Conservation (phyloP, 192 early-diverging fungal genomes). For the Coemansia asiatica region DNA sequence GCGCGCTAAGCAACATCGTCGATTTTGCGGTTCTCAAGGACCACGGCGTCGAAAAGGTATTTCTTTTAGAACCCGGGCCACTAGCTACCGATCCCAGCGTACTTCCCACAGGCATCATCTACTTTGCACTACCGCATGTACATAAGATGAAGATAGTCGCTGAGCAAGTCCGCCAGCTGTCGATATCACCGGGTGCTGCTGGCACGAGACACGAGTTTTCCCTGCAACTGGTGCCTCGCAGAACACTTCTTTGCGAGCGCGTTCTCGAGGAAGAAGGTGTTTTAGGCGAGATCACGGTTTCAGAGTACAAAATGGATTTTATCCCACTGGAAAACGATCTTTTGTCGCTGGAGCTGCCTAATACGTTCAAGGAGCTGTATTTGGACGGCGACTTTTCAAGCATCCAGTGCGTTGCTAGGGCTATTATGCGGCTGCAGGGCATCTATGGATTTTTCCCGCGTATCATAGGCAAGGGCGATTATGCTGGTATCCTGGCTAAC, state of each 20-base stretch:
- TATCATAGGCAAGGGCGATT: slow-evolving; percentile 87
- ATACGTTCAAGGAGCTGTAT: slow-evolving; percentile 80
- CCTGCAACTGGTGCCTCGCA: slow-evolving; percentile 85
- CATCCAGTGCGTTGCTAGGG: slow-evolving; percentile 54
- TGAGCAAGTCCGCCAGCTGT: slow-evolving; percentile 41
- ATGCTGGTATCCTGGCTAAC: slow-evolving; percentile 71
- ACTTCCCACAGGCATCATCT: slow-evolving; percentile 66
- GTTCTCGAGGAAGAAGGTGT: slow-evolving; percentile 93
- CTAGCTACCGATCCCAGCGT: slow-evolving; percentile 64
- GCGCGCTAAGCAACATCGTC: slow-evolving; percentile 80
- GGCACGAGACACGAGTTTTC: slow-evolving; percentile 56
- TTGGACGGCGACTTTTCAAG: slow-evolving; percentile 58
- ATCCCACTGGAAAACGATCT: slow-evolving; percentile 90
- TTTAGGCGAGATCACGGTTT: slow-evolving; percentile 79
- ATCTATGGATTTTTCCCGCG: slow-evolving; percentile 87
- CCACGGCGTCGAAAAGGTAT: slow-evolving; percentile 95
- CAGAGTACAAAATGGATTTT: slow-evolving; percentile 87
- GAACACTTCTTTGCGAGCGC: slow-evolving; percentile 89
- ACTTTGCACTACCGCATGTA: slow-evolving; percentile 78
- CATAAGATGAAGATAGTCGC: slow-evolving; percentile 81
- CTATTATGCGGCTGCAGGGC: slow-evolving; percentile 87
- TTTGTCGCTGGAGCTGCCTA: slow-evolving; percentile 83
- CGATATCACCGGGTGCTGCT: slow-evolving; percentile 13
- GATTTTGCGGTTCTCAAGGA: slow-evolving; percentile 91
- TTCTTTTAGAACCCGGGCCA: slow-evolving; percentile 68